These are phyloP conservation scores for Tephrocybe sp. DNA, from an alignment of 768 basidiomycete genomes.

Conservation along the genomic window DNA sequence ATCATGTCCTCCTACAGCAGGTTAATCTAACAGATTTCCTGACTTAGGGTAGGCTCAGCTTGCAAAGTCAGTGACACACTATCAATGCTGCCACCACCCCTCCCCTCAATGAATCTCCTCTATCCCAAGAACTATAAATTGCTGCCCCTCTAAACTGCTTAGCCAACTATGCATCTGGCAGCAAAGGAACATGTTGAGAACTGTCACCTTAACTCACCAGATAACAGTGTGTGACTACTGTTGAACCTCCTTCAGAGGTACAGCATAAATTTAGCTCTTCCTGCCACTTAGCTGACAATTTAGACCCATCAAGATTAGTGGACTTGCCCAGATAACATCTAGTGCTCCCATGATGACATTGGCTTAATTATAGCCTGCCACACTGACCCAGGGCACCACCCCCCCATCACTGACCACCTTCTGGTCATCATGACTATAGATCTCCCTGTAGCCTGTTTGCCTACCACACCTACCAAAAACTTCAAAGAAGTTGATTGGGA, in stretches of 20 bases:
- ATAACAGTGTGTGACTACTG: not conserved
- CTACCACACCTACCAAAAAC: not conserved
- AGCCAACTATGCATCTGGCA: too few species aligned
- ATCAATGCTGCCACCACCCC: too few species aligned
- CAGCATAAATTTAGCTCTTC: slow-evolving; percentile 5
- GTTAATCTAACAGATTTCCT: too few species aligned
- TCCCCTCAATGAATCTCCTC: too few species aligned
- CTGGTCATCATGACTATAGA: slow-evolving; percentile 27
- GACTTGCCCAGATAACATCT: slow-evolving; percentile 10
- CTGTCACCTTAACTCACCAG: slow-evolving; percentile 7
- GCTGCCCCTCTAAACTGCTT: too few species aligned
- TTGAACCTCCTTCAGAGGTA: slow-evolving; percentile 1
- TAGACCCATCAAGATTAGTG: not conserved
- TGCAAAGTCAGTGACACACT: too few species aligned
- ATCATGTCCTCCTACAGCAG: too few species aligned
- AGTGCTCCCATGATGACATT: not conserved
- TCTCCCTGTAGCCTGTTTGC: slow-evolving; percentile 1
- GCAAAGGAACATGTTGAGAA: slow-evolving; percentile 5
- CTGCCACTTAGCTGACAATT: not conserved
- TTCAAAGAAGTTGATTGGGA: too few species aligned
- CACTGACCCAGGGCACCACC: not conserved
- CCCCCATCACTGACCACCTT: slow-evolving; percentile 30
- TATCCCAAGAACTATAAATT: too few species aligned
- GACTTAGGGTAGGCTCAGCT: too few species aligned
- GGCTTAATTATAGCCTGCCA: slow-evolving; percentile 1